Conservation (phyloP, 2,329 filamentous ascomycete genomes). For the Simplicillium aogashimaense region DNA sequence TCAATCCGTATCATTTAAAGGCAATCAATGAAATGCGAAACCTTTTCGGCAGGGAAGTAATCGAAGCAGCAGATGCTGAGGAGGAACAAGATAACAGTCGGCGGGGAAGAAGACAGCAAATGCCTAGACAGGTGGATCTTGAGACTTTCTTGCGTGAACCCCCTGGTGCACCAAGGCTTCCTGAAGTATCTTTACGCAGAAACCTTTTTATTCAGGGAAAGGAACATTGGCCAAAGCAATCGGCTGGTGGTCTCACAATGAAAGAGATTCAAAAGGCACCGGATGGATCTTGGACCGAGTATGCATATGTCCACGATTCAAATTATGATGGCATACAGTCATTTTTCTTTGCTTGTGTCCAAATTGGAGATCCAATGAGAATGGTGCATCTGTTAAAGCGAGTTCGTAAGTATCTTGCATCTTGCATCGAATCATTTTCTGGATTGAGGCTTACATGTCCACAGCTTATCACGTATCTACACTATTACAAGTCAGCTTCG, state of each 20-base stretch:
- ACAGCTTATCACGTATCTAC: slow-evolving; percentile 82
- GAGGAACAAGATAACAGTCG: slow-evolving; percentile 32
- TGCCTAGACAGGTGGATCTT: slow-evolving; percentile 43
- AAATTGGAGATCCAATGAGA: slow-evolving; percentile 71
- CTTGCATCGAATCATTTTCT: no score
- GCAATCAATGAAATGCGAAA: slow-evolving; percentile 82
- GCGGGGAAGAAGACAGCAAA: slow-evolving; percentile 21
- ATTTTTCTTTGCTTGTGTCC: slow-evolving; percentile 71
- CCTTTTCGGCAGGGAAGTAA: slow-evolving; percentile 47
- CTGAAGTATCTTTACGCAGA: slow-evolving; percentile 60
- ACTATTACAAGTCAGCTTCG: slow-evolving; percentile 84
- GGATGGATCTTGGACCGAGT: slow-evolving; percentile 53
- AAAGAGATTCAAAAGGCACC: slow-evolving; percentile 35
- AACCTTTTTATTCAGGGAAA: slow-evolving; percentile 83
- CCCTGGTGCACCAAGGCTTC: slow-evolving; percentile 49
- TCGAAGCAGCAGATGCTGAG: slow-evolving; percentile 40
- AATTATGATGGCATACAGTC: slow-evolving; percentile 66
- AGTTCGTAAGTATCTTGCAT: slow-evolving; percentile 21
- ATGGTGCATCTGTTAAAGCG: slow-evolving; percentile 61
- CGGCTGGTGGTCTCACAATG: slow-evolving; percentile 79
- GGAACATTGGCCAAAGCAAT: slow-evolving; percentile 73
- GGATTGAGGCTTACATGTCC: background rate
- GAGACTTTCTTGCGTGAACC: slow-evolving; percentile 45
- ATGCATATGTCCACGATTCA: slow-evolving; percentile 65
- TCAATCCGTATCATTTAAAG: slow-evolving; percentile 64